These are phyloP conservation scores for Ceratocystiopsis brevicomis DNA, from an alignment of 2,329 filamentous ascomycete genomes.

Conservation along the genomic window DNA sequence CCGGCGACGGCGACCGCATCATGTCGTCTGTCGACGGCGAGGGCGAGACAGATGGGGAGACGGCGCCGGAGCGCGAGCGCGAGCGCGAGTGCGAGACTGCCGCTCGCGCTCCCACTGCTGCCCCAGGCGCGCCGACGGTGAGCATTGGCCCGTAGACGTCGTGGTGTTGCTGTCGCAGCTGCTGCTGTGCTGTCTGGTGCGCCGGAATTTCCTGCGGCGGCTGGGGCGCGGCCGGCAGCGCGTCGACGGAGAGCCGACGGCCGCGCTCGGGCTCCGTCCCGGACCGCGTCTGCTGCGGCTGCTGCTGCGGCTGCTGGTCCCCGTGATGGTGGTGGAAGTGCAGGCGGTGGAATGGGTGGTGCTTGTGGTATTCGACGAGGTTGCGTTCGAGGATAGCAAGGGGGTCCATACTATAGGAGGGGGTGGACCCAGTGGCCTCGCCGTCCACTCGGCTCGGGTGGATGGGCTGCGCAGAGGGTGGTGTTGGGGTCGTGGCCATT, in stretches of 20 bases:
- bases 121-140: neutral
- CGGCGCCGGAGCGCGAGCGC: neutral
- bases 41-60: neutral
- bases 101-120: neutral
- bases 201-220: neutral
- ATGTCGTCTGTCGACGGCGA: neutral
- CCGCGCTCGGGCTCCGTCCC: too few relatives aligned
- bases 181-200: neutral
- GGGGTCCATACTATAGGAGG: neutral
- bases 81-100: neutral
- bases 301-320: too few relatives aligned
- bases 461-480: too few relatives aligned
- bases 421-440: too few relatives aligned
- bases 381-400: conserved; percentile 3
- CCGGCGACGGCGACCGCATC: conserved; percentile 3
- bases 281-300: too few relatives aligned
- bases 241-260: neutral
- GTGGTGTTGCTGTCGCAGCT: neutral
- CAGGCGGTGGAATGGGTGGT: too few relatives aligned
- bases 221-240: neutral
- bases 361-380: conserved; percentile 1
- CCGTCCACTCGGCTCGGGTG: too few relatives aligned
- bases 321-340: too few relatives aligned
- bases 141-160: too few relatives aligned
- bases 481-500: too few relatives aligned